phyloP scores from a whole-genome alignment of 768 basidiomycete species.

The Leucogyrophana mollusca region DNA sequence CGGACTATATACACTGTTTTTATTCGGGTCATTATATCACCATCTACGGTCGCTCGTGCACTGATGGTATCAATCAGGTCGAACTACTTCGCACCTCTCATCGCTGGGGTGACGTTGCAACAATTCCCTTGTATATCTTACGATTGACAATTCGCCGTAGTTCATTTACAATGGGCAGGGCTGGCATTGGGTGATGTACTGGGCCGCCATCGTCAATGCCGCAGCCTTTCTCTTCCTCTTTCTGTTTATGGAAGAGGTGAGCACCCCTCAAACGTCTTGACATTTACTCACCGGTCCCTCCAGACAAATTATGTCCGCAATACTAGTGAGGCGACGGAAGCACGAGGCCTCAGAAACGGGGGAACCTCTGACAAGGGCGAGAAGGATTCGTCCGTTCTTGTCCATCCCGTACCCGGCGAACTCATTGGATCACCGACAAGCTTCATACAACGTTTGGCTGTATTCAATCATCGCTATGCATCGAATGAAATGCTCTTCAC shows the following conservation, averaged over 20 bases:
- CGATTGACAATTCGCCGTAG: constrained; percentile 5
- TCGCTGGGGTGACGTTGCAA: constrained; percentile 13
- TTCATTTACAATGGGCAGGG: constrained; percentile 19
- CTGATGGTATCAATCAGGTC: constrained; percentile 9
- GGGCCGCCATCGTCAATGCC: constrained; percentile 21
- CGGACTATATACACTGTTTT: constrained; percentile 16
- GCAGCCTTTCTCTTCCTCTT: constrained; percentile 13
- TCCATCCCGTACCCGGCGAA: constrained; percentile 7
- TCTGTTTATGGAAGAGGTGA: constrained; percentile 19
- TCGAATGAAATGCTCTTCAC: constrained; percentile 17
- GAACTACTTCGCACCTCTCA: constrained; percentile 19
- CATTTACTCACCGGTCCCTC: not conserved
- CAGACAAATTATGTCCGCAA: constrained; percentile 16
- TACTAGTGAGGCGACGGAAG: constrained; percentile 16
- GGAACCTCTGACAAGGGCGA: constrained; percentile 7
- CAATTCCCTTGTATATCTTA: too few relatives aligned
- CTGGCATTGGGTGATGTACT: constrained; percentile 20
- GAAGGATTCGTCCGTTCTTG: constrained; percentile 6
- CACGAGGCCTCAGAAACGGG: not conserved
- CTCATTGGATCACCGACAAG: constrained; percentile 13
- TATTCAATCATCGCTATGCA: constrained; percentile 16
- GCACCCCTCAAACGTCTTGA: not conserved
- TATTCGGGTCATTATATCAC: constrained; percentile 14
- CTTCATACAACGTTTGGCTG: constrained; percentile 8
- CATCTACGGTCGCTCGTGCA: too few relatives aligned